Conservation (phyloP, 2,329 filamentous ascomycete genomes). For the Teratosphaeria epicoccoides region DNA sequence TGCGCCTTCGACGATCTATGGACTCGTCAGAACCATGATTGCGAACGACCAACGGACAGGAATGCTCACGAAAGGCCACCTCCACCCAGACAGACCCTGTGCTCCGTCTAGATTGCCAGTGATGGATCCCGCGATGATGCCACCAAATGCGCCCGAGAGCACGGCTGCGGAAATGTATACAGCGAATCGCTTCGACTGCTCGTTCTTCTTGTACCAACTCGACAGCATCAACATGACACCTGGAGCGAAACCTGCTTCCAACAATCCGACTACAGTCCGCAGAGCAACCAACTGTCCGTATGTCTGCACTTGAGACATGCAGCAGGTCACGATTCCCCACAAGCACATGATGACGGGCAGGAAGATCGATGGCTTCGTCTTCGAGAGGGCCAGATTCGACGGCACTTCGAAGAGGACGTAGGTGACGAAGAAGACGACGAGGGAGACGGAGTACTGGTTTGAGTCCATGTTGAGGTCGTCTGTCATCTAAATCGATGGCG, state of each 20-base stretch:
- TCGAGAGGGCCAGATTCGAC: constrained; percentile 44
- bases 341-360: constrained; percentile 42
- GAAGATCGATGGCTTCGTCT: constrained; percentile 41
- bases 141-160: constrained; percentile 42
- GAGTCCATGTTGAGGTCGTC: constrained; percentile 38
- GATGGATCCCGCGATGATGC: constrained; percentile 31
- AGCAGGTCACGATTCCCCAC: constrained; percentile 40
- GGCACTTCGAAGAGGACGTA: constrained; percentile 21
- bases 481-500: constrained; percentile 26
- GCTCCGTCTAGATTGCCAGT: constrained; percentile 28
- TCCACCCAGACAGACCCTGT: constrained; percentile 32
- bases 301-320: constrained; percentile 40
- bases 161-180: constrained; percentile 50
- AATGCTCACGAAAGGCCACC: constrained; percentile 31
- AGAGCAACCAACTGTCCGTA: constrained; percentile 42
- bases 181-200: constrained; percentile 44
- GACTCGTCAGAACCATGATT: neutral
- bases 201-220: constrained; percentile 46
- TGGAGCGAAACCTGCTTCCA: constrained; percentile 47
- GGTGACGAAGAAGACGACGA: constrained; percentile 39
- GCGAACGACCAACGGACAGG: neutral
- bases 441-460: constrained; percentile 39
- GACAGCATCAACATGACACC: constrained; percentile 46
- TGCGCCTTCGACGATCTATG: constrained; percentile 26
- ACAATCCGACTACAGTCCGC: constrained; percentile 45